phyloP scores from a whole-genome alignment of 1,139 yeast genomes.

The Pichia sp. region DNA sequence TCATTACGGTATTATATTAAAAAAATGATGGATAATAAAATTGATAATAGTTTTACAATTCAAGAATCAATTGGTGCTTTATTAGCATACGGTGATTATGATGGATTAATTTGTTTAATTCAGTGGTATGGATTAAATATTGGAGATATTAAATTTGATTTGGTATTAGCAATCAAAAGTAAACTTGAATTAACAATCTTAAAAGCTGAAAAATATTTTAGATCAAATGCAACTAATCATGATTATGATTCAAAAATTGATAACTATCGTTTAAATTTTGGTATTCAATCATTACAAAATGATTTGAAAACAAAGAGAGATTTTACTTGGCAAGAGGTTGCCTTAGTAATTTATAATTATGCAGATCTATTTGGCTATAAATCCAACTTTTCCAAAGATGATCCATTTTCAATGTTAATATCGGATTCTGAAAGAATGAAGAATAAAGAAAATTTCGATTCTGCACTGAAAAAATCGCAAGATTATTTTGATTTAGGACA shows the following conservation, averaged over 20 bases:
- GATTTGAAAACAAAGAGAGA: conserved; percentile 11
- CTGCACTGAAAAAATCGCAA: conserved; percentile 8
- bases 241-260: not conserved
- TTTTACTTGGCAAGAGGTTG: conserved; percentile 26
- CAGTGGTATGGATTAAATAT: conserved; percentile 21
- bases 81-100: conserved; percentile 23
- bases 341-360: conserved; percentile 18
- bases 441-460: conserved; percentile 11
- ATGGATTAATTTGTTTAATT: conserved; percentile 23
- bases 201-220: conserved; percentile 20
- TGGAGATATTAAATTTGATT: conserved; percentile 13
- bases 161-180: conserved; percentile 18
- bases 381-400: conserved; percentile 12
- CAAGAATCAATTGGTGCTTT: conserved; percentile 21
- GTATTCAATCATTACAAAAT: conserved; percentile 16
- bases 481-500: conserved; percentile 11
- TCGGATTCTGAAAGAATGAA: conserved; percentile 11
- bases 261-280: conserved; percentile 15
- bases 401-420: conserved; percentile 14
- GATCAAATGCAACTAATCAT: conserved; percentile 2
- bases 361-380: conserved; percentile 17
- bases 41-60: conserved; percentile 17
- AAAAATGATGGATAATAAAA: conserved; percentile 14
- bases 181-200: conserved; percentile 19
- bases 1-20: conserved; percentile 13